Base-by-base conservation (phyloP, 768 basidiomycete species). In the Rubroboletus pulcherrimus region DNA sequence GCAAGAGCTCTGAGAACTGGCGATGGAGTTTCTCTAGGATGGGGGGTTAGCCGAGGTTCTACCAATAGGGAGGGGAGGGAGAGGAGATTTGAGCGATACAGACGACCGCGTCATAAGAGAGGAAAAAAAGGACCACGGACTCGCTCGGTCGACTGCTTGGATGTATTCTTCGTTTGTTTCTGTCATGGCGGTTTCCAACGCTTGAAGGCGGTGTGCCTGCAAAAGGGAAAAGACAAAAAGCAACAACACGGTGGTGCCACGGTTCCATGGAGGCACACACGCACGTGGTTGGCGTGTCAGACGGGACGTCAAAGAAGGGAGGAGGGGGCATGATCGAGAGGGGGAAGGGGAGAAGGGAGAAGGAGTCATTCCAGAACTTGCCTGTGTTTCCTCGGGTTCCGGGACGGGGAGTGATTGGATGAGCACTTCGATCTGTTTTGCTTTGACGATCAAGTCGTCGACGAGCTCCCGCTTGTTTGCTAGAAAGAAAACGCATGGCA, bases 391-490 rank as follows among this genome's bases (percentile, higher is more conserved):
- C 65, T 91, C 89, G 2, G 84, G 78, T 66, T 93, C 91, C 3
- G 87, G 86, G 38, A 82, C 83, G 0, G 91, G 92, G 14, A 96
- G 71, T 0, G 85, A 85, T 48, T 87, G 81, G 49, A 96, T 90
- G 46, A 95, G 80, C 63, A 83, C 86, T 63, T 95, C 89, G 40
- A 96, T 82, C 69, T 94, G 91, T 65, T 95, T 95, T 14, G 91
- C 91, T 64, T 95, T 94, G 38, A 84, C 78, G 39, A 94, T 80
- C 39, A 96, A 76, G 64, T 95, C 93, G 15, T 80, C 74, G 5
- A 93, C 90, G 21, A 95, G 83, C 69, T 95, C 92, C 59, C 82
- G 86, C 69, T 87, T 83, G 74, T 91, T 94, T 11, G 84, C 93
- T 94, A 64, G 5, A 21, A 17, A 17, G 12, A 41, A 14, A 24